These are phyloP conservation scores for Endogone sp. DNA, from an alignment of 192 early-diverging fungal species.

Conservation along the genomic window DNA sequence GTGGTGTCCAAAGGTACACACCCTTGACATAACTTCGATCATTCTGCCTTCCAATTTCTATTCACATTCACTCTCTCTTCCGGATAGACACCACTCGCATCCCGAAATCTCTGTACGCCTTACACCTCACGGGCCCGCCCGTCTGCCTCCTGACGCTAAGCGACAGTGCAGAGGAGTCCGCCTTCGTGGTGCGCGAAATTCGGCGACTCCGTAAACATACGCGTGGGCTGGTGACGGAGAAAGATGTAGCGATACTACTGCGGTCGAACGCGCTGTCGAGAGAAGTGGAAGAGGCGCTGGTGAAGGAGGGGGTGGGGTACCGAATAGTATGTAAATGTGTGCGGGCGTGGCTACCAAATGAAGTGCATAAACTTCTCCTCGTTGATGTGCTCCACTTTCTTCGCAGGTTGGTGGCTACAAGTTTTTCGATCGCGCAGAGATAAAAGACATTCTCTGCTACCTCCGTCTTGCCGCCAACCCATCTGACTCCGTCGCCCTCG, in stretches of 20 bases:
- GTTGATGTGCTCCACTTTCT: neutral
- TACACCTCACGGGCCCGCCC: slow-evolving; percentile 5
- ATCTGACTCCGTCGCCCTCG: slow-evolving; percentile 9
- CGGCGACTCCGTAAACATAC: slow-evolving; percentile 3
- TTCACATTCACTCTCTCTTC: neutral
- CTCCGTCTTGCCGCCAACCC: slow-evolving; percentile 11
- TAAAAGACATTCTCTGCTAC: slow-evolving; percentile 18
- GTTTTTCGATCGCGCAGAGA: slow-evolving; percentile 21
- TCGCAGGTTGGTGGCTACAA: slow-evolving; percentile 7
- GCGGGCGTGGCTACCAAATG: neutral
- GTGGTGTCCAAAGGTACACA: slow-evolving; percentile 21
- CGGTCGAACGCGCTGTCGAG: slow-evolving; percentile 11
- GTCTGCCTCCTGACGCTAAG: neutral
- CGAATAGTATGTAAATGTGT: slow-evolving; percentile 8
- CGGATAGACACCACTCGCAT: slow-evolving; percentile 13
- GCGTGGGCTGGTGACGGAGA: slow-evolving; percentile 8
- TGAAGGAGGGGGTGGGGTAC: slow-evolving; percentile 1
- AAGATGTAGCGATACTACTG: slow-evolving; percentile 16
- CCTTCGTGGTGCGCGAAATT: slow-evolving; percentile 9
- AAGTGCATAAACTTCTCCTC: too few species aligned
- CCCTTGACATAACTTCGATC: neutral
- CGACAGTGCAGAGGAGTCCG: slow-evolving; percentile 1
- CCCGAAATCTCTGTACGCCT: slow-evolving; percentile 4
- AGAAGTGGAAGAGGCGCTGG: slow-evolving; percentile 8
- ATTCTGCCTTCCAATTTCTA: neutral